These are phyloP conservation scores for Pestalotiopsis sp. DNA, from an alignment of 2,329 filamentous ascomycete genomes.

Conservation along the genomic window DNA sequence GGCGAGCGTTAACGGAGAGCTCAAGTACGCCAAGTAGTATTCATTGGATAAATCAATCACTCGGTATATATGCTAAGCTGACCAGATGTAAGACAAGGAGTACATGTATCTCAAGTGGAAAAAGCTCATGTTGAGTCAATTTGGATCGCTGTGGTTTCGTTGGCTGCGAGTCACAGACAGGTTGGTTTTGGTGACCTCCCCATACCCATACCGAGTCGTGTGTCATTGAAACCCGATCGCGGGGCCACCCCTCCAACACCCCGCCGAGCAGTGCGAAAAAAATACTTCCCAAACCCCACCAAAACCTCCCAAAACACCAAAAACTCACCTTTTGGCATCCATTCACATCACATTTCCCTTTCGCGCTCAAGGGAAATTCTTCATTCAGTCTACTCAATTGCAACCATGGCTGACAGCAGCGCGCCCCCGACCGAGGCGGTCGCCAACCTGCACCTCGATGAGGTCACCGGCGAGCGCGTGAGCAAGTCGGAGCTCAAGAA, in stretches of 20 bases:
- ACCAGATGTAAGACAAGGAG: neutral
- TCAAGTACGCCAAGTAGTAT: too few species aligned
- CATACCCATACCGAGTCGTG: neutral
- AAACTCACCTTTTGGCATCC: neutral
- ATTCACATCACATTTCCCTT: constrained; percentile 19
- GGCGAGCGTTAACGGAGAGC: neutral
- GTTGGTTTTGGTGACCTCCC: neutral
- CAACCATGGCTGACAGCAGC: constrained; percentile 14
- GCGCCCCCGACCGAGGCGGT: constrained; percentile 49
- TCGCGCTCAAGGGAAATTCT: constrained; percentile 9
- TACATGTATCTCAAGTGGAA: neutral
- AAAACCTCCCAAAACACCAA: neutral
- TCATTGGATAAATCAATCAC: neutral
- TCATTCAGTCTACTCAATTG: neutral
- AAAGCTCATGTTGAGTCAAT: neutral
- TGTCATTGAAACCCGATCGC: neutral
- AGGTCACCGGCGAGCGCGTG: constrained; percentile 85
- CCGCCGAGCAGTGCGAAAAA: neutral
- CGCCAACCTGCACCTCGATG: constrained; percentile 82
- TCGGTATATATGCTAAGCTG: neutral
- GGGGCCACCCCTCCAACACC: neutral
- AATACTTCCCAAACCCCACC: neutral
- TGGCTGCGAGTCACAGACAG: neutral
- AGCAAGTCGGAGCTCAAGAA: constrained; percentile 94
- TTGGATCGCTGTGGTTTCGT: neutral